phyloP scores from a whole-genome alignment of 805 yeast genomes.

The Clavispora phyllophila region DNA sequence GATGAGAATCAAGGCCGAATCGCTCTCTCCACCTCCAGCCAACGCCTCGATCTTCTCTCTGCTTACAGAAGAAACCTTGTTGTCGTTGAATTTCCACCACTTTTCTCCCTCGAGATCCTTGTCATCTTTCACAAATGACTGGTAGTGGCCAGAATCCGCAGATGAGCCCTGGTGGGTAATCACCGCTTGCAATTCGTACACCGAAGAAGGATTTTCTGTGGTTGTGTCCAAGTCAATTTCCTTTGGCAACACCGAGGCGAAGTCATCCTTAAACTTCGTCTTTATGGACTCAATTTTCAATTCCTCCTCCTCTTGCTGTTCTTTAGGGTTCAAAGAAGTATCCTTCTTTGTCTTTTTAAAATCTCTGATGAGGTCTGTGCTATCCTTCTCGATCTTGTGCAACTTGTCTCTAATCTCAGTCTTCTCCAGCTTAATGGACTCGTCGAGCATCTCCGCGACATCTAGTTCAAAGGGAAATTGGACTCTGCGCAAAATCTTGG shows the following conservation, averaged over 20 bases:
- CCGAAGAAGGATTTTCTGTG: slow-evolving; percentile 81
- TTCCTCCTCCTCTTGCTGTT: slow-evolving; percentile 51
- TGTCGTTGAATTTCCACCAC: slow-evolving; percentile 97
- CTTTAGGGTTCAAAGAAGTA: slow-evolving; percentile 40
- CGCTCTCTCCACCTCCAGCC: slow-evolving; percentile 98
- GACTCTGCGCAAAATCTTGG: slow-evolving; percentile 90
- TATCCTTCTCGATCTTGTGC: slow-evolving; percentile 69
- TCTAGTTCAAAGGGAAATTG: slow-evolving; percentile 93
- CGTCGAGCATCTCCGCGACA: slow-evolving; percentile 78
- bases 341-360: slow-evolving; percentile 56
- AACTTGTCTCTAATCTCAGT: slow-evolving; percentile 71
- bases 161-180: slow-evolving; percentile 93
- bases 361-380: slow-evolving; percentile 66
- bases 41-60: slow-evolving; percentile 77
- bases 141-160: slow-evolving; percentile 97
- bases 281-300: slow-evolving; percentile 44
- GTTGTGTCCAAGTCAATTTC: slow-evolving; percentile 22
- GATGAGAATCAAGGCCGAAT: slow-evolving; percentile 83
- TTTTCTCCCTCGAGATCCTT: slow-evolving; percentile 57
- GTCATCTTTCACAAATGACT: slow-evolving; percentile 75
- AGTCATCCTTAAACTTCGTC: slow-evolving; percentile 47
- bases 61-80: slow-evolving; percentile 71
- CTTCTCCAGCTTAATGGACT: slow-evolving; percentile 62
- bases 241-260: slow-evolving; percentile 39
- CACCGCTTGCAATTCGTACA: slow-evolving; percentile 77